Evolutionary conservation across 2,329 filamentous ascomycete species (phyloP).

Genomic region (Mycogone perniciosa): DNA sequence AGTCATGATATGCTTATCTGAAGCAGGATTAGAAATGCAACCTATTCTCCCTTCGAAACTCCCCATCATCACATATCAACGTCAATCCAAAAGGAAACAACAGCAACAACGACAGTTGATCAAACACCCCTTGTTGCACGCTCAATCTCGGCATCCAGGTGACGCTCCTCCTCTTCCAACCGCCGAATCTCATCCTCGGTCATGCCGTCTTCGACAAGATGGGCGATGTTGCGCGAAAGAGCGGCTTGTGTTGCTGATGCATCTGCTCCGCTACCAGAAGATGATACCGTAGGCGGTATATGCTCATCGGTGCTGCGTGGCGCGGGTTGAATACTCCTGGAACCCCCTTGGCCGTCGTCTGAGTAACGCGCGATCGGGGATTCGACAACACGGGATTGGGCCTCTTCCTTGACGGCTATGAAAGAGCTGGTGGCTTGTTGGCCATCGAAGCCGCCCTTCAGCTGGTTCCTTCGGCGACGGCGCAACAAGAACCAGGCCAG

Average conservation of each 20-base stretch:
- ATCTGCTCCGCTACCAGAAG: background rate
- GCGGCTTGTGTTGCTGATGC: slow-evolving; percentile 22
- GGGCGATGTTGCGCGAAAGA: slow-evolving; percentile 36
- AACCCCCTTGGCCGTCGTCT: slow-evolving; percentile 29
- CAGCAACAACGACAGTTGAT: background rate
- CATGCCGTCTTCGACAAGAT: slow-evolving; percentile 56
- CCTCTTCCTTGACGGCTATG: slow-evolving; percentile 41
- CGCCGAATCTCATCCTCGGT: slow-evolving; percentile 49
- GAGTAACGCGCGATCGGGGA: slow-evolving; percentile 37
- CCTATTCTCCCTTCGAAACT: background rate
- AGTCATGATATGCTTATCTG: background rate
- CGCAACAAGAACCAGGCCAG: slow-evolving; percentile 39
- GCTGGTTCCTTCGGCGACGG: slow-evolving; percentile 28
- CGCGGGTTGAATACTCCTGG: background rate
- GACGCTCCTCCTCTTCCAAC: slow-evolving; percentile 52
- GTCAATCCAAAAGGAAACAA: background rate
- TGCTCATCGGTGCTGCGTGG: background rate
- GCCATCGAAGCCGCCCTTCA: slow-evolving; percentile 7
- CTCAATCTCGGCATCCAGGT: slow-evolving; percentile 52
- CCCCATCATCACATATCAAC: background rate
- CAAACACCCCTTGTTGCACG: slow-evolving; percentile 26
- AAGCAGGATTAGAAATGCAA: background rate
- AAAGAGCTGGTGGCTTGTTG: slow-evolving; percentile 29
- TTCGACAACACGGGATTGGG: slow-evolving; percentile 29
- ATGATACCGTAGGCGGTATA: background rate